Evolutionary conservation across 768 basidiomycete genomes (phyloP), one percentile per base, ranked within the genome.

Genomic region (Suillus spraguei): DNA sequence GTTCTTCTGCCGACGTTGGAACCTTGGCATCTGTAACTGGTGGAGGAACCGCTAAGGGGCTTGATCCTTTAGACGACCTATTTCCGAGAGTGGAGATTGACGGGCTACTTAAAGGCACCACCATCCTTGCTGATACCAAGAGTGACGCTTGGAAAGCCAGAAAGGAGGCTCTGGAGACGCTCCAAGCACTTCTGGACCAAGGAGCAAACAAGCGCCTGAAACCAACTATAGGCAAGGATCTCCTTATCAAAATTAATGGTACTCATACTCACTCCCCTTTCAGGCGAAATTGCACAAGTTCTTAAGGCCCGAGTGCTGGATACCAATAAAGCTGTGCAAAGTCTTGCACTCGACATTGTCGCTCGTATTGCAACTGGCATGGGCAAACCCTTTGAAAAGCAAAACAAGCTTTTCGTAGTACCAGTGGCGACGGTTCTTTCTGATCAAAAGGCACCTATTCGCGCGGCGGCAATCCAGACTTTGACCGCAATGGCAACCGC

Each of bases 81-180:
- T 97, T 97, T 74, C 97, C 97, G 33, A 87, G 97, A 35, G 92
- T 98, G 46, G 97, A 99, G 70, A 81, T 99, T 46, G 96, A 99
- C 67, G 82, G 85, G 60, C 76, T 99, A 32, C 80, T 99, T 60
- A 90, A 90, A 66, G 90, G 90, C 28, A 94, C 94, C 0, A 87
- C 88, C 5, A 90, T 96, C 54, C 76, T 97, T 17, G 81, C 87
- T 2, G 94, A 95, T 69, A 82, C 89, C 11, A 95, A 94, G 78
- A 97, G 89, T 68, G 96, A 97, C 66, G 89, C 94, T 0, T 99
- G 97, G 97, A 99, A 99, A 79, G 87, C 86, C 1, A 90, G 96
- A 78, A 99, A 99, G 74, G 97, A 98, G 70, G 95, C 93, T 4
- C 81, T 99, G 63, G 97, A 99, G 74, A 80, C 81, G 0, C 75